These are phyloP conservation scores for Chionographis japonica DNA, from an alignment of 106 monocot genomes.

Conservation along the genomic window DNA sequence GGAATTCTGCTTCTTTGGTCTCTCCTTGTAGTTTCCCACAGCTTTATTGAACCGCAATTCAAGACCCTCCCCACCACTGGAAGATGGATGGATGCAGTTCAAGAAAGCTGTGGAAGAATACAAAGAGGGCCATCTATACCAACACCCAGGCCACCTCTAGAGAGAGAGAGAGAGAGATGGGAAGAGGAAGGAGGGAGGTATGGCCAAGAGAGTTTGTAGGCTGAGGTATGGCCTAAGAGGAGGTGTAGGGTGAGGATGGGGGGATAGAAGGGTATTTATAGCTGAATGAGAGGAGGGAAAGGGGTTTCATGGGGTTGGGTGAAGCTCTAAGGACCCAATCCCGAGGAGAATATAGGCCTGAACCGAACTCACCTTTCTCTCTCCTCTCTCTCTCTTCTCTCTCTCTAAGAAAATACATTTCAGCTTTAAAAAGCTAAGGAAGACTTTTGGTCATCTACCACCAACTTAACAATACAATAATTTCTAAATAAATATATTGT, in stretches of 20 bases:
- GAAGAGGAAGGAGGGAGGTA: background rate
- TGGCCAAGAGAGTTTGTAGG: background rate
- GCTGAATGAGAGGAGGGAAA: slow-evolving; percentile 1
- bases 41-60: slow-evolving; percentile 92
- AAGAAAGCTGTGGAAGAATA: slow-evolving; percentile 98
- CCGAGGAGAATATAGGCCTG: slow-evolving; percentile 54
- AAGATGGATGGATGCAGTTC: slow-evolving; percentile 52
- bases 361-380: slow-evolving; percentile 12
- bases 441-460: background rate
- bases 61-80: background rate
- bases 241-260: slow-evolving; percentile 6
- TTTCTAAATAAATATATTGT: too few relatives aligned
- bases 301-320: slow-evolving; percentile 16
- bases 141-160: too few relatives aligned
- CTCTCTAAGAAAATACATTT: background rate
- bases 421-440: background rate
- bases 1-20: slow-evolving; percentile 16
- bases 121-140: slow-evolving; percentile 46
- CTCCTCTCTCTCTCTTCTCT: too few relatives aligned
- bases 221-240: background rate
- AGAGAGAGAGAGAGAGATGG: background rate
- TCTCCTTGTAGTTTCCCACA: slow-evolving; percentile 91
- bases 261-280: slow-evolving; percentile 30
- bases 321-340: slow-evolving; percentile 34
- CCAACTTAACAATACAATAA: too few relatives aligned